phyloP scores from a whole-genome alignment of 1,284 basidiomycete species.

The Puccinia coronata region DNA sequence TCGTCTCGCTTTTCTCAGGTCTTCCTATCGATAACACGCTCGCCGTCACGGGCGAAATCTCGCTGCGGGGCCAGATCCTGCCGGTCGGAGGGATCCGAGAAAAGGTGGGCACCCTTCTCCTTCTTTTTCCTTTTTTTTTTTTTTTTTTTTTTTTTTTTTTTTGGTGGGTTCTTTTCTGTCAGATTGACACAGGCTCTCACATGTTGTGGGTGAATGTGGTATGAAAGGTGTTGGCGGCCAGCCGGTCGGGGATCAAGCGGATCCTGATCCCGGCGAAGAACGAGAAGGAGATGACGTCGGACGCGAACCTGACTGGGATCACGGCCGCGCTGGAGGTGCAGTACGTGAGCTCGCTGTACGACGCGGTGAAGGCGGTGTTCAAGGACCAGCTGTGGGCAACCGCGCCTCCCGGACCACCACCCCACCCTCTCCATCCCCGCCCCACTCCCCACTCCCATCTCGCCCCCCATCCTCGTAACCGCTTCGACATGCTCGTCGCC shows the following conservation, averaged over 20 bases:
- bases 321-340: slow-evolving; percentile 8
- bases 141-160: background rate
- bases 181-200: background rate
- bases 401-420: background rate
- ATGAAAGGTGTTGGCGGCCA: slow-evolving; percentile 76
- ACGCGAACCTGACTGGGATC: background rate
- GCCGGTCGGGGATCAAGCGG: slow-evolving; percentile 76
- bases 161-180: background rate
- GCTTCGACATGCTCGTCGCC: too few relatives aligned
- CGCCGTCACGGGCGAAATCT: slow-evolving; percentile 85
- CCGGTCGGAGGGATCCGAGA: slow-evolving; percentile 81
- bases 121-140: background rate
- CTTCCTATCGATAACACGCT: slow-evolving; percentile 69
- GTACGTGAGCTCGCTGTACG: slow-evolving; percentile 28
- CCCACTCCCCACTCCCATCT: too few relatives aligned
- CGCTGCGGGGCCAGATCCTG: slow-evolving; percentile 65
- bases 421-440: background rate
- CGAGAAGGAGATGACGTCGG: slow-evolving; percentile 28
- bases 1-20: slow-evolving; percentile 77
- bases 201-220: background rate
- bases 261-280: slow-evolving; percentile 69
- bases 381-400: background rate
- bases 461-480: too few relatives aligned
- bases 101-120: slow-evolving; percentile 60
- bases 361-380: slow-evolving; percentile 31